phyloP scores from a whole-genome alignment of 2,329 filamentous ascomycete species.

The Westerdykella sp. region DNA sequence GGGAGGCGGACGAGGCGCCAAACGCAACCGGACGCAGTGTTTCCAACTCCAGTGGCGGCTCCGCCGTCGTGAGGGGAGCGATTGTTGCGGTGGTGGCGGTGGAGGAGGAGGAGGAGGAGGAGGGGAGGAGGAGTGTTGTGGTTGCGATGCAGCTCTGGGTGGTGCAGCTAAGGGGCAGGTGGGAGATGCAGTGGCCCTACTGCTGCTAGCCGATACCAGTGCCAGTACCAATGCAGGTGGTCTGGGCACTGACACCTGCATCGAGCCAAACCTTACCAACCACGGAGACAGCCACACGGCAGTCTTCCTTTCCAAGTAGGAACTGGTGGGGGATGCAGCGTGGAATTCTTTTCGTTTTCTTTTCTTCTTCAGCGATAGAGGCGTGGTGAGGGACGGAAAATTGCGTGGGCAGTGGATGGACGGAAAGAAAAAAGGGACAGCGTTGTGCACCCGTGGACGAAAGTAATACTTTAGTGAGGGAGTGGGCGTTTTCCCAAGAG shows the following conservation, averaged over 20 bases:
- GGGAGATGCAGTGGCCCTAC: constrained; percentile 1
- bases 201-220: constrained; percentile 1
- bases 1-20: constrained; percentile 1
- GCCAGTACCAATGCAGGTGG: constrained; percentile 2
- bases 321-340: too few relatives aligned
- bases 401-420: too few relatives aligned
- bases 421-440: too few relatives aligned
- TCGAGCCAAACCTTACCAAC: not conserved
- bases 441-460: too few relatives aligned
- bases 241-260: constrained; percentile 4
- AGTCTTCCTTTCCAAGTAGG: too few relatives aligned
- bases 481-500: too few relatives aligned
- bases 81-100: constrained; percentile 1
- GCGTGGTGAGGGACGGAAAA: too few relatives aligned
- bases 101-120: not conserved
- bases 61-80: constrained; percentile 1
- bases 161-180: constrained; percentile 3
- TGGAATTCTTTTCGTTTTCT: too few relatives aligned
- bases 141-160: not conserved
- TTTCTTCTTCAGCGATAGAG: too few relatives aligned
- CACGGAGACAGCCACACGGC: too few relatives aligned
- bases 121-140: not conserved
- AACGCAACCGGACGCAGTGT: not conserved
- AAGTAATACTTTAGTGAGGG: too few relatives aligned
- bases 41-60: not conserved